phyloP scores from a whole-genome alignment of 495 filamentous ascomycete species.

The Xylaria palmicola region DNA sequence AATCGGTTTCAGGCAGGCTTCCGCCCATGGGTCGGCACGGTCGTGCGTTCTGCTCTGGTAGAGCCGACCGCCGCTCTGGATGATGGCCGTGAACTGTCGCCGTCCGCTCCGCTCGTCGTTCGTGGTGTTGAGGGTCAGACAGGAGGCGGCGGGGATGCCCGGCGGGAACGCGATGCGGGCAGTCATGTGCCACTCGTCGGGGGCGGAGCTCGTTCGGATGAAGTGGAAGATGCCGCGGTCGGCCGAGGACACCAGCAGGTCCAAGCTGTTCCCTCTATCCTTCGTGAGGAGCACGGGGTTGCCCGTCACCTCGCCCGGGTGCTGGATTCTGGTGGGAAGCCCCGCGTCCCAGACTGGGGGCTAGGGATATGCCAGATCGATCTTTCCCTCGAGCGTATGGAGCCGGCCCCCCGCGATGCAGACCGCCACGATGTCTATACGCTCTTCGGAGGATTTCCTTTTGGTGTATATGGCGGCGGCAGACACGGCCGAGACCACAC shows the following conservation, averaged over 20 bases:
- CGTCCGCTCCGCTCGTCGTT: not conserved
- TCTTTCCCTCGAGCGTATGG: not conserved
- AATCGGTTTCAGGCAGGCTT: conserved; percentile 16
- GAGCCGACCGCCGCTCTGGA: conserved; percentile 22
- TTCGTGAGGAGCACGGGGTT: conserved; percentile 19
- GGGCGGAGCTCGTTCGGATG: conserved; percentile 17
- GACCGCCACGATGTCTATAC: not conserved
- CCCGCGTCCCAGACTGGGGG: conserved; percentile 13
- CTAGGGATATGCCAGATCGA: not conserved
- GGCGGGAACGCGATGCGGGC: conserved; percentile 19
- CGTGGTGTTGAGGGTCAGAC: conserved; percentile 19
- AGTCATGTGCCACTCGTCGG: conserved; percentile 25
- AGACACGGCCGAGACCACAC: conserved; percentile 20
- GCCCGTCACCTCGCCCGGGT: conserved; percentile 25
- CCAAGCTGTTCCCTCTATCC: not conserved
- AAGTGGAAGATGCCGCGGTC: conserved; percentile 25
- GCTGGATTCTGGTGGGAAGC: conserved; percentile 20
- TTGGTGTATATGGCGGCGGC: not conserved
- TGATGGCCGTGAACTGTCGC: conserved; percentile 14
- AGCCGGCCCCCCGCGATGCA: not conserved
- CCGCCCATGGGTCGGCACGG: conserved; percentile 15
- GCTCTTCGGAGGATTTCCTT: no score
- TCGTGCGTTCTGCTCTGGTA: conserved; percentile 19
- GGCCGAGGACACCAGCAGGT: conserved; percentile 24
- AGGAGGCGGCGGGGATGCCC: conserved; percentile 19